Conservation (phyloP, 176 grass and related monocot species). For the Aegilops longissima region DNA sequence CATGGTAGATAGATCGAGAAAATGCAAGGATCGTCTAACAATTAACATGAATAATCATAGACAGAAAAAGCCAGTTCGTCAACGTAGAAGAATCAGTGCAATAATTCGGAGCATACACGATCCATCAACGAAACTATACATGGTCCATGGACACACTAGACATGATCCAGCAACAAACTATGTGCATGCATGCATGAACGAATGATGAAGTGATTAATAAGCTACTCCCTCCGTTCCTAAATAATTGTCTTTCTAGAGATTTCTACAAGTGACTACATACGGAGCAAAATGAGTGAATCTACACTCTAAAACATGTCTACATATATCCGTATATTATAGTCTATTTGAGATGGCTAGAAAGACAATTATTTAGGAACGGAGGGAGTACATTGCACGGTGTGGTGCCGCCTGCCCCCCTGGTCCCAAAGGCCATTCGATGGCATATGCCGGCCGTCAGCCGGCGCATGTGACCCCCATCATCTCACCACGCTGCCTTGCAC, state of each 20-base stretch:
- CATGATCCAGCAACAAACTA: neutral
- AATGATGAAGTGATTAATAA: neutral
- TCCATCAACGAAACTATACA: no score
- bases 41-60: neutral
- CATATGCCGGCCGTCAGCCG: neutral
- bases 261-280: no score
- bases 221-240: no score
- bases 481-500: neutral
- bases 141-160: neutral
- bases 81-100: neutral
- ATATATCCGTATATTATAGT: no score
- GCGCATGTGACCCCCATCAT: slow-evolving; percentile 31
- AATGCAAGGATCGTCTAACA: neutral
- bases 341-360: no score
- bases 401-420: neutral
- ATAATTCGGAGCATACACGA: neutral
- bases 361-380: no score
- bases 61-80: neutral
- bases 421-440: neutral
- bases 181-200: neutral
- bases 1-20: neutral
- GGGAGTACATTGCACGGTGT: neutral
- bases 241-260: no score
- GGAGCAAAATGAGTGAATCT: no score
- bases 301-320: no score